Base-by-base conservation (phyloP, 441 rosid species). In the Melastoma candidum region DNA sequence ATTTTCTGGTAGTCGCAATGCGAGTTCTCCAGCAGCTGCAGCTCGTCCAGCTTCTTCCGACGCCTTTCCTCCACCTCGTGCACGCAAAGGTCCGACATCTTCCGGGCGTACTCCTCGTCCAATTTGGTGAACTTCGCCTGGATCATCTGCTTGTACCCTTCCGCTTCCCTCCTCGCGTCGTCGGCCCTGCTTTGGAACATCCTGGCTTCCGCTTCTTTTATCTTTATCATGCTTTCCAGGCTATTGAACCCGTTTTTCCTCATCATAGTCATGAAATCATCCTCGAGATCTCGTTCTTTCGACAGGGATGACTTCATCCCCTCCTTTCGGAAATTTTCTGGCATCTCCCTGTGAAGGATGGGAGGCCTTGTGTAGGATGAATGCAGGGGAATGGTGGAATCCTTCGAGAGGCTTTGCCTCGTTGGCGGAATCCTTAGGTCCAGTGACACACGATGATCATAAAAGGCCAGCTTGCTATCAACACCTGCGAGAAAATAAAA, bases 161-260 rank as follows among this genome's bases (percentile, higher is more conserved):
- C 98, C 1, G 85, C 97, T 5, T 89, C 96, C 48, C 85, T 77
- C 26, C 81, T 73, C 1, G 98, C 97, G 22, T 86, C 97, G 12
- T 89, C 98, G 2, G 98, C 97, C 73, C 81, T 89, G 83, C 67
- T 74, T 75, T 89, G 96, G 64, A 77, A 86, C 90, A 80, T 88
- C 60, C 81, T 74, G 26, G 87, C 74, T 71, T 88, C 96, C 14
- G 89, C 98, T 76, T 88, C 88, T 76, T 92, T 92, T 26, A 92
- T 88, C 67, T 94, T 70, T 22, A 86, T 90, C 54, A 88, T 70
- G 69, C 90, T 84, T 64, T 88, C 97, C 61, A 92, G 58, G 78
- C 94, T 92, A 57, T 85, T 94, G 22, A 79, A 75, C n/a, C 65
- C 72, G 12, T 80, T 83, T 26, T 68, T 75, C 63, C 61, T 76